Conservation (phyloP, 345 rosid genomes). For the Eucalyptus regnans region DNA sequence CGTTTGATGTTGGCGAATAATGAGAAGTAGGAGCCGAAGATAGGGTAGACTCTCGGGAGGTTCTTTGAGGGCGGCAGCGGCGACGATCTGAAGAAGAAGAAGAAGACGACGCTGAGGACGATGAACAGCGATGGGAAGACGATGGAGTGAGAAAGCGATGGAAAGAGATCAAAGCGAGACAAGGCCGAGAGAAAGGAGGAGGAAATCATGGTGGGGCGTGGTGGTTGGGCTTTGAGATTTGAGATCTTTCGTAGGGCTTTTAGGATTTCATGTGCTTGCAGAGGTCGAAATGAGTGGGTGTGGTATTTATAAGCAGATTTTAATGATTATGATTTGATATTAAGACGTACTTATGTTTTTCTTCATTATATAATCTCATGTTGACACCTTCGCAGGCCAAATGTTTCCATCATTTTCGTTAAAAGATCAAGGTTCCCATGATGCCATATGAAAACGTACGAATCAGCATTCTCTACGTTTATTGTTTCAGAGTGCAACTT, state of each 20-base stretch:
- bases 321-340: too few relatives aligned
- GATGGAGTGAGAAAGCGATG: not conserved
- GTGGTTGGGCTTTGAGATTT: not conserved
- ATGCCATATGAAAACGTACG: not conserved
- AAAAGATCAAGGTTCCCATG: not conserved
- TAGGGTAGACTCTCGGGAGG: slow-evolving; percentile 26
- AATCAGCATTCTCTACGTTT: not conserved
- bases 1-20: slow-evolving; percentile 9
- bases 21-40: slow-evolving; percentile 26
- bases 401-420: not conserved
- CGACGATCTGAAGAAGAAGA: not conserved
- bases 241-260: not conserved
- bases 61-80: not conserved
- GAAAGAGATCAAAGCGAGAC: not conserved
- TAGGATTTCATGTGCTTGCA: not conserved
- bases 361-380: too few relatives aligned
- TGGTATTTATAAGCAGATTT: not conserved
- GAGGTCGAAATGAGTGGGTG: not conserved
- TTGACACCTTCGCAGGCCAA: not conserved
- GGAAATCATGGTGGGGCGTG: not conserved
- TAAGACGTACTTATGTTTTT: not conserved
- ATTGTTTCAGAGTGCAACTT: not conserved
- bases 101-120: not conserved
- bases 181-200: not conserved
- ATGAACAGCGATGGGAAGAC: not conserved